Conservation (phyloP, 2,329 filamentous ascomycete species). For the Hypoxylon rubiginosum region DNA sequence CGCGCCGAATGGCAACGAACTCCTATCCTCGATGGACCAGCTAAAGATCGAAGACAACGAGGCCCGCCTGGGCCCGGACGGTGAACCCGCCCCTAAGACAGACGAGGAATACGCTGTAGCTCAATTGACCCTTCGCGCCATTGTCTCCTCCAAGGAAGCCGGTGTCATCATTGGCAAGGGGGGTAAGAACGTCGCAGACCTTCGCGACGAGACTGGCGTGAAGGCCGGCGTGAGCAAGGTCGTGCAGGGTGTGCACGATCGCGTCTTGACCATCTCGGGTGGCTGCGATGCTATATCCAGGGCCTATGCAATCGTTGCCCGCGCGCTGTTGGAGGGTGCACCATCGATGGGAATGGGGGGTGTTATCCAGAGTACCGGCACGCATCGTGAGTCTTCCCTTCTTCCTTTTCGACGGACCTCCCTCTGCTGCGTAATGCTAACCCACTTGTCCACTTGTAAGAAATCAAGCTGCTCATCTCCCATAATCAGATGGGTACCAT, state of each 20-base stretch:
- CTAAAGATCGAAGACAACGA: constrained; percentile 75
- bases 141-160: constrained; percentile 98
- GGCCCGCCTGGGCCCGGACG: constrained; percentile 75
- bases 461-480: constrained; percentile 97
- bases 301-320: constrained; percentile 93
- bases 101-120: constrained; percentile 97
- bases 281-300: constrained; percentile 88
- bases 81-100: constrained; percentile 86
- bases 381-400: constrained; percentile 80
- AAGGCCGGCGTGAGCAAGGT: constrained; percentile 99
- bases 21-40: constrained; percentile 73
- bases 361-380: constrained; percentile 86
- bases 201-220: constrained; percentile 97
- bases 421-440: constrained; percentile 45
- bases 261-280: constrained; percentile 95
- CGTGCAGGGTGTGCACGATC: constrained; percentile 96
- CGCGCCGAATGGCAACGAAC: constrained; percentile 70
- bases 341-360: constrained; percentile 97
- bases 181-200: constrained; percentile 97
- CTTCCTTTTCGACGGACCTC: constrained; percentile 29
- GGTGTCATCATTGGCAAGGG: constrained; percentile 99
- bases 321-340: constrained; percentile 90
- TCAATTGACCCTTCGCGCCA: constrained; percentile 93
- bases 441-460: constrained; percentile 60
- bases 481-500: constrained; percentile 99